Percentiles rank a stretch among this genome's conserved stretches.
These are phyloP conservation scores for Aspergillus proliferans DNA, from an alignment of 2,329 filamentous ascomycete genomes.

Conservation along the genomic window DNA sequence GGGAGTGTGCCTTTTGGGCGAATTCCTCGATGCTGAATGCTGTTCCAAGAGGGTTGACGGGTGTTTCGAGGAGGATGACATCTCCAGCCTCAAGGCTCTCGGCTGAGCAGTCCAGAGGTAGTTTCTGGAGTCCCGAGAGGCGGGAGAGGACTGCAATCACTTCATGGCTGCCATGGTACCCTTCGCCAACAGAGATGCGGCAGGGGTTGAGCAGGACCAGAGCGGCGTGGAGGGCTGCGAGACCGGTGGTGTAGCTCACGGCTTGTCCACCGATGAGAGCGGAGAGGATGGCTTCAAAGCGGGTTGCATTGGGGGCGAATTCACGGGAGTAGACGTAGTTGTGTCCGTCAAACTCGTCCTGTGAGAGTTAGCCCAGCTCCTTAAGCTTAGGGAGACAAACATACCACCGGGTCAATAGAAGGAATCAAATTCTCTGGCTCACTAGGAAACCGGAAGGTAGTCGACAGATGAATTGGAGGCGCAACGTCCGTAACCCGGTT, in stretches of 20 bases:
- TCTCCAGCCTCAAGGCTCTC: constrained; percentile 67
- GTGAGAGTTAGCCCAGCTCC: not conserved
- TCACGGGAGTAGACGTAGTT: constrained; percentile 78
- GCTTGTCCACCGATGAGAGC: constrained; percentile 58
- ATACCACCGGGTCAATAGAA: constrained; percentile 46
- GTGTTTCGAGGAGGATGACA: constrained; percentile 83
- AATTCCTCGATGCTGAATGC: constrained; percentile 65
- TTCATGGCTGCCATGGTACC: constrained; percentile 91
- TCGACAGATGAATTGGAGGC: constrained; percentile 82
- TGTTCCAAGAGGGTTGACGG: constrained; percentile 79
- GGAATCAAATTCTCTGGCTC: constrained; percentile 61
- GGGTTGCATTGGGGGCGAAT: constrained; percentile 71
- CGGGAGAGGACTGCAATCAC: constrained; percentile 68
- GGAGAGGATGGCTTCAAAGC: constrained; percentile 78
- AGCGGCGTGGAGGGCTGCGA: constrained; percentile 80
- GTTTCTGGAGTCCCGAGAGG: constrained; percentile 65
- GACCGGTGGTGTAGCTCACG: constrained; percentile 74
- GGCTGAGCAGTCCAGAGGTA: constrained; percentile 63
- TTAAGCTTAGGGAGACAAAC: not conserved
- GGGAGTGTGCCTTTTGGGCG: constrained; percentile 61
- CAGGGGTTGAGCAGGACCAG: constrained; percentile 75
- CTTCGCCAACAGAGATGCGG: constrained; percentile 71
- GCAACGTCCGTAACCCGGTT: constrained; percentile 72
- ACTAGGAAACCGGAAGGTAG: constrained; percentile 73
- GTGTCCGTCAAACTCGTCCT: constrained; percentile 15